Conservation (phyloP, 2,329 filamentous ascomycete genomes). For the Sclerotinia glacialis region DNA sequence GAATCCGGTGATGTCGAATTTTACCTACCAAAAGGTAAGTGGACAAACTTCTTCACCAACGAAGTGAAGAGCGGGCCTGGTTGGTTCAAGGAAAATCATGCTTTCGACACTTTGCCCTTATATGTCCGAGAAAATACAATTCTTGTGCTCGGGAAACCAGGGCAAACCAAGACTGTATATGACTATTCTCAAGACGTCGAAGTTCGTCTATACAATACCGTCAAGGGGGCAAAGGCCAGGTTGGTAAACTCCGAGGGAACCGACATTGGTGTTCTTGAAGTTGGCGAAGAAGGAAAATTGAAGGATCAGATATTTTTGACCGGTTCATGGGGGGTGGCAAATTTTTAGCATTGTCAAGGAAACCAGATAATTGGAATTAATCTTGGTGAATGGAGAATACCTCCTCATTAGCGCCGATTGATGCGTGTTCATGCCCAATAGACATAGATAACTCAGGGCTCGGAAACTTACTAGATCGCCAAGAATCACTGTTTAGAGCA, state of each 20-base stretch:
- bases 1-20: constrained; percentile 55
- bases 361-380: neutral
- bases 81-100: constrained; percentile 48
- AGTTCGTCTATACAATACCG: constrained; percentile 47
- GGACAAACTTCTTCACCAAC: constrained; percentile 50
- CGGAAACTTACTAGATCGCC: neutral
- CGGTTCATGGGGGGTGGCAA: constrained; percentile 38
- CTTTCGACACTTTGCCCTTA: constrained; percentile 48
- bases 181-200: constrained; percentile 41
- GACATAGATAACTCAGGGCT: neutral
- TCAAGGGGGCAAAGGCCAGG: constrained; percentile 43
- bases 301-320: constrained; percentile 43
- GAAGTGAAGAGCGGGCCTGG: constrained; percentile 43
- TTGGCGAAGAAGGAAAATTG: constrained; percentile 44
- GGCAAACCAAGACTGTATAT: constrained; percentile 37
- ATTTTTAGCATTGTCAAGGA: neutral
- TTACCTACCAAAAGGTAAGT: constrained; percentile 52
- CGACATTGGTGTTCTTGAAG: constrained; percentile 43
- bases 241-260: constrained; percentile 47
- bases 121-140: constrained; percentile 43
- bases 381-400: no score
- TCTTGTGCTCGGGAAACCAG: constrained; percentile 36
- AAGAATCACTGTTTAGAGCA: neutral
- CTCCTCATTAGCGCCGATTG: neutral
- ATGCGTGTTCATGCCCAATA: neutral